phyloP scores from a whole-genome alignment of 2,329 filamentous ascomycete species.

The Diaporthe ampelina region DNA sequence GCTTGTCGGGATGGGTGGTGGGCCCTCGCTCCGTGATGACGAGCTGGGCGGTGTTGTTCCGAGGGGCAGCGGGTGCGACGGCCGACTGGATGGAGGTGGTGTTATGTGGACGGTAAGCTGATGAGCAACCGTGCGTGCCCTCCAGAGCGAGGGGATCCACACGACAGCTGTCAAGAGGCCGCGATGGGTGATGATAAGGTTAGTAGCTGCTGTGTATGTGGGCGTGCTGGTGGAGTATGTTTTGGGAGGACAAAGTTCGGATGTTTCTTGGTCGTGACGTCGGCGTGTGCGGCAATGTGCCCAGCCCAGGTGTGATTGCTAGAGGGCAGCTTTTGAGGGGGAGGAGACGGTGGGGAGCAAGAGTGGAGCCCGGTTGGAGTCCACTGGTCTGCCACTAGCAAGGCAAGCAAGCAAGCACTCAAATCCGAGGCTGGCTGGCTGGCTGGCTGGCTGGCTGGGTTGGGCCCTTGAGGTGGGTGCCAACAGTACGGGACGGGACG shows the following conservation, averaged over 20 bases:
- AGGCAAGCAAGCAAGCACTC: background rate
- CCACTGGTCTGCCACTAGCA: conserved; percentile 6
- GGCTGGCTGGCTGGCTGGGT: no score
- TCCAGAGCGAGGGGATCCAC: background rate
- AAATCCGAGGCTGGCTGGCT: background rate
- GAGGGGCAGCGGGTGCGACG: conserved; percentile 16
- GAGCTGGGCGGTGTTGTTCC: conserved; percentile 4
- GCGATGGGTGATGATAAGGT: conserved; percentile 8
- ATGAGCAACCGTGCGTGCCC: background rate
- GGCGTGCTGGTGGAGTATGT: conserved; percentile 26
- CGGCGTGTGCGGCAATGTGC: conserved; percentile 18
- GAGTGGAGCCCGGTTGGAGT: conserved; percentile 16
- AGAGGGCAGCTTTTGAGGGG: conserved; percentile 33
- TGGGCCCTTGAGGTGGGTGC: no score
- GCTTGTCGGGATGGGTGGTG: background rate
- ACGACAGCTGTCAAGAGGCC: background rate
- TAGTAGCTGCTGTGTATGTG: conserved; percentile 15
- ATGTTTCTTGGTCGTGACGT: conserved; percentile 33
- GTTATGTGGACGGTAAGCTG: background rate
- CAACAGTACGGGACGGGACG: background rate
- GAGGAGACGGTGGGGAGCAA: conserved; percentile 23
- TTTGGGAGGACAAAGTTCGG: conserved; percentile 18
- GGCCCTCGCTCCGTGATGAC: conserved; percentile 1
- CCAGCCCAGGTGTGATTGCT: conserved; percentile 16
- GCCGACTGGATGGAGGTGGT: no score